A percentile compares a stretch with the other conserved stretches of the same genome.
Conservation (phyloP, 257 asterid species). For the Nicotiana noctiflora region DNA sequence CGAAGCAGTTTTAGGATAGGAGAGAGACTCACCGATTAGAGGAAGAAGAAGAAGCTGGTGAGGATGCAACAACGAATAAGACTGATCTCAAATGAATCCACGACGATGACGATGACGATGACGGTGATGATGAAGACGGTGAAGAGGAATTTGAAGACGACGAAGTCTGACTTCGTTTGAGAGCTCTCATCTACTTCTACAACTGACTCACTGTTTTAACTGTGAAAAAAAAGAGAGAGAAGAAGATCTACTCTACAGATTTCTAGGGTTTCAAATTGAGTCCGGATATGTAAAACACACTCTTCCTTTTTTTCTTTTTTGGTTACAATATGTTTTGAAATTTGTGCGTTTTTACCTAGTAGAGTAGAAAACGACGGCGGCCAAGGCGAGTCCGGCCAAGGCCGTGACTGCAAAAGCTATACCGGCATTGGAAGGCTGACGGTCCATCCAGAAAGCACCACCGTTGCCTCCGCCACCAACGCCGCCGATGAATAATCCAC, state of each 20-base stretch:
- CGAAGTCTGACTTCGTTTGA: slow-evolving; percentile 84
- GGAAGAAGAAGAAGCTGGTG: slow-evolving; percentile 71
- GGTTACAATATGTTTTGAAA: not conserved
- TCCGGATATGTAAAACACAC: slow-evolving; percentile 7
- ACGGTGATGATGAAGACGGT: slow-evolving; percentile 60
- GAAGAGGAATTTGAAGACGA: slow-evolving; percentile 69
- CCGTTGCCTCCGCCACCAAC: slow-evolving; percentile 24
- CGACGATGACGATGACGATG: slow-evolving; percentile 58
- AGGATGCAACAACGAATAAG: slow-evolving; percentile 68
- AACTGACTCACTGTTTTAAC: slow-evolving; percentile 10
- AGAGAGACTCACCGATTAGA: slow-evolving; percentile 68
- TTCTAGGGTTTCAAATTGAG: slow-evolving; percentile 41
- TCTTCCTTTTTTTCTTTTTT: not conserved
- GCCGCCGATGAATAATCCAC: slow-evolving; percentile 19
- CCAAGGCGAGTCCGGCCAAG: slow-evolving; percentile 69
- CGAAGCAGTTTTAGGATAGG: slow-evolving; percentile 13
- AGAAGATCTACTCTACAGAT: slow-evolving; percentile 10
- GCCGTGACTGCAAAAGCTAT: slow-evolving; percentile 65
- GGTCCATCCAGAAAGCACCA: slow-evolving; percentile 28
- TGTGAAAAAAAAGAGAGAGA: not conserved
- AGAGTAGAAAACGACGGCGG: slow-evolving; percentile 58
- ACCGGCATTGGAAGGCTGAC: slow-evolving; percentile 45
- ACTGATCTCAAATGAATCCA: slow-evolving; percentile 97
- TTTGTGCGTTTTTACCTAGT: slow-evolving; percentile 37
- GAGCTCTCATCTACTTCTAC: slow-evolving; percentile 75